These are phyloP conservation scores for Drechslera avenae DNA, from an alignment of 2,329 filamentous ascomycete genomes.

Conservation along the genomic window DNA sequence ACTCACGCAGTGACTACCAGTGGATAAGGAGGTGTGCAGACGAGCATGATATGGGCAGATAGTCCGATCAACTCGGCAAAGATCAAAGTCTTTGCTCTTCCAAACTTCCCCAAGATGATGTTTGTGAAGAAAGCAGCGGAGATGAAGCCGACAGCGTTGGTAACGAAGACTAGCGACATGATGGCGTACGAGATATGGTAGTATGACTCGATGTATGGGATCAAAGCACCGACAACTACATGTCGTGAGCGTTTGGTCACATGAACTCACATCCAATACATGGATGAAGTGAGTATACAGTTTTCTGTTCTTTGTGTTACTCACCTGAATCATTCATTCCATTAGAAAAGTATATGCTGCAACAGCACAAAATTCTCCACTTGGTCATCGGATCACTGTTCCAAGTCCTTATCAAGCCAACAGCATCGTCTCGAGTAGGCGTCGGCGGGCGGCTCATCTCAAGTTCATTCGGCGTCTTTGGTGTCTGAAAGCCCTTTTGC, in stretches of 20 bases:
- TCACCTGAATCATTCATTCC: slow-evolving; percentile 72
- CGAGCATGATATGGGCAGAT: slow-evolving; percentile 67
- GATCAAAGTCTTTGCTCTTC: slow-evolving; percentile 68
- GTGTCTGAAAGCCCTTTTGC: slow-evolving; percentile 26
- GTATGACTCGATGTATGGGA: slow-evolving; percentile 78
- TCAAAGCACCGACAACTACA: slow-evolving; percentile 70
- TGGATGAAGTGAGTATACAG: neutral
- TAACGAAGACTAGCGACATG: slow-evolving; percentile 81
- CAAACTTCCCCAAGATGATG: slow-evolving; percentile 64
- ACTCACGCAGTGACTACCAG: slow-evolving; percentile 61
- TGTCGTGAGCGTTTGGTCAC: slow-evolving; percentile 12
- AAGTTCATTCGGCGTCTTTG: slow-evolving; percentile 50
- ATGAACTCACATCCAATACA: no score
- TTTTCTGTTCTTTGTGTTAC: slow-evolving; percentile 1
- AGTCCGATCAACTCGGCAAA: slow-evolving; percentile 63
- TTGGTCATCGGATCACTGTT: slow-evolving; percentile 68
- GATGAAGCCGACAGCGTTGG: slow-evolving; percentile 78
- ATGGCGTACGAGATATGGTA: slow-evolving; percentile 78
- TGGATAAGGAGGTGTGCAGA: slow-evolving; percentile 71
- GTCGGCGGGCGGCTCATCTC: slow-evolving; percentile 62
- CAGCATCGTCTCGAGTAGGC: slow-evolving; percentile 50
- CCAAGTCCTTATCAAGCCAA: slow-evolving; percentile 60
- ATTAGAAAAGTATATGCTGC: slow-evolving; percentile 69
- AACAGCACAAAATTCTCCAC: slow-evolving; percentile 68
- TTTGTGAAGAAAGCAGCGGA: slow-evolving; percentile 73